Evolutionary conservation across 345 rosid genomes (phyloP).

Genomic region (Arabis alpina): DNA sequence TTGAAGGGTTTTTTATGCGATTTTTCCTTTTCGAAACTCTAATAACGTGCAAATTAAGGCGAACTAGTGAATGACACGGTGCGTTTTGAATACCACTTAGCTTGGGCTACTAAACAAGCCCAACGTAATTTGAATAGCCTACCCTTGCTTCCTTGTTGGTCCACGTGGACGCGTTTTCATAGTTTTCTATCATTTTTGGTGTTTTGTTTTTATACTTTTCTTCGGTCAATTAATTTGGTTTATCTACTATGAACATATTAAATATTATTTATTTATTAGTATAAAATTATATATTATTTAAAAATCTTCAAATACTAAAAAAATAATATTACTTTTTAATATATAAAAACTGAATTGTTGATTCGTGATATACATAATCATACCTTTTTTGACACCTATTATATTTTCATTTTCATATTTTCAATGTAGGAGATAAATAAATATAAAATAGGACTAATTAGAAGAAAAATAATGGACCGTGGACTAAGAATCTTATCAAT

Average conservation of each 20-base stretch:
- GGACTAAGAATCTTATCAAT: constrained; percentile 32
- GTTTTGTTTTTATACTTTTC: constrained; percentile 12
- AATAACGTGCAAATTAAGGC: neutral
- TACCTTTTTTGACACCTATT: too few species aligned
- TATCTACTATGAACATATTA: neutral
- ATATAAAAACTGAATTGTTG: too few species aligned
- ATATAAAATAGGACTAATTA: constrained; percentile 1
- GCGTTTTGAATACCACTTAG: constrained; percentile 9
- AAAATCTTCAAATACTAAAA: too few species aligned
- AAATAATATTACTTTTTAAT: too few species aligned
- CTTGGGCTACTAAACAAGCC: constrained; percentile 43
- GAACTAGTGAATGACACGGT: constrained; percentile 33
- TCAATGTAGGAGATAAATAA: constrained; percentile 5
- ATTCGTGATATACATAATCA: too few species aligned
- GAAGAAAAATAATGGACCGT: constrained; percentile 17
- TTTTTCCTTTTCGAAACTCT: too few species aligned
- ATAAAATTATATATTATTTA: too few species aligned
- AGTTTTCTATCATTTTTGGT: constrained; percentile 16
- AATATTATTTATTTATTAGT: neutral
- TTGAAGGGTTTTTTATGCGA: too few species aligned
- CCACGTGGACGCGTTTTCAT: constrained; percentile 34
- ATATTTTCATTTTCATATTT: neutral
- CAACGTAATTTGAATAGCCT: constrained; percentile 30
- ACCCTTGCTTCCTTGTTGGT: constrained; percentile 35
- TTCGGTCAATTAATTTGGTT: constrained; percentile 21